Base-by-base conservation (phyloP, 2,329 filamentous ascomycete genomes). In the Pestalotiopsis sp. region DNA sequence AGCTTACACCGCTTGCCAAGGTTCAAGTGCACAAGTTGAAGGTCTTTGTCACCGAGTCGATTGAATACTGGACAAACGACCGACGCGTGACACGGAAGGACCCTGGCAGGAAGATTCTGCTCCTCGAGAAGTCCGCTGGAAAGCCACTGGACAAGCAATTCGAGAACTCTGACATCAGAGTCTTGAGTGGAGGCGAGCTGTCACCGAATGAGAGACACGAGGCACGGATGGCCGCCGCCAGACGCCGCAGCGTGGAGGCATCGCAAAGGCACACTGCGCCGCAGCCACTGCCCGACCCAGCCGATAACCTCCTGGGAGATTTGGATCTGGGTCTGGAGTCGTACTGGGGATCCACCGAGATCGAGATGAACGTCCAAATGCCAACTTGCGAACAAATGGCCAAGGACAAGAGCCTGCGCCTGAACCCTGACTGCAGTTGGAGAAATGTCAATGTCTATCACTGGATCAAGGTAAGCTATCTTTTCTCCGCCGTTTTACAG, bases 381-480 rank as follows among this genome's bases (percentile, higher is more conserved):
- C 94, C 94, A 11, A 97, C 93, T 44, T 98, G 94, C 76, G 89
- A 93, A 73, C 91, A 91, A 75, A 94, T 97, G 91, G 89, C 92
- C 24, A 92, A 91, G 74, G 91, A 94, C 75, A 86, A 86, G 77
- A 78, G 79, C 9, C 67, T 87, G 48, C 87, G 89, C 68, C 81
- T 98, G 68, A 92, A 97, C 77, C 95, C 95, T 65, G 94, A 97
- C 76, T 97, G 94, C 66, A 97, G 94, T 67, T 97, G 95, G 85
- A 92, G 94, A 75, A 97, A 97, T 70, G 95, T 97, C 65, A 93
- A 96, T 74, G 94, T 98, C 66, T 94, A 93, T 77, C 94, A 98
- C 78, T 97, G 94, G 94, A 97, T 98, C 79, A 97, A 97, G 88
- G 93, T 94, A 82, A 70, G 85, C 75, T 3, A 26, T 20, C 24